These are phyloP conservation scores for Rhododendron griersonianum DNA, from an alignment of 148 eudicot genomes.

Conservation along the genomic window DNA sequence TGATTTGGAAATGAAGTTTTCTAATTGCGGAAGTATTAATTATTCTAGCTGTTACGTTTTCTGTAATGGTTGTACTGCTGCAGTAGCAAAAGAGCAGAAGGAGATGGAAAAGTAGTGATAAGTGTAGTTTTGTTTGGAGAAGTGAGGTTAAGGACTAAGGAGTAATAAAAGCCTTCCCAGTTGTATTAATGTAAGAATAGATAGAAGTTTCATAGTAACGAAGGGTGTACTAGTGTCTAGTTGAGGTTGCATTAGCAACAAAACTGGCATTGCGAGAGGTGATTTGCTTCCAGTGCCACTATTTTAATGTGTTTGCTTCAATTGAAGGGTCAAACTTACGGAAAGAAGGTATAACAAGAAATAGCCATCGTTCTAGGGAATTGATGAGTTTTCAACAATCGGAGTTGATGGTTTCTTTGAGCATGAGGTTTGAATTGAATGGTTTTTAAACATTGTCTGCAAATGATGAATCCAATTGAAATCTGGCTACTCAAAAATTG, in stretches of 20 bases:
- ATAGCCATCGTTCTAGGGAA: not conserved
- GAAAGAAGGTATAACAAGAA: not conserved
- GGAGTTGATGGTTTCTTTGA: not conserved
- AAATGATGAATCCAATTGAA: not conserved
- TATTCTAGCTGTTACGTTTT: too few relatives aligned
- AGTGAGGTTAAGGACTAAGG: too few relatives aligned
- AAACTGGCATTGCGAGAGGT: not conserved
- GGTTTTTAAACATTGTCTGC: not conserved
- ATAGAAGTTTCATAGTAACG: not conserved
- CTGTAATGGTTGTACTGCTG: too few relatives aligned
- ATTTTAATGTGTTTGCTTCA: not conserved
- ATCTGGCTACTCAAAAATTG: slow-evolving; percentile 7
- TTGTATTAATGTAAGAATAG: too few relatives aligned
- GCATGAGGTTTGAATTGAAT: not conserved
- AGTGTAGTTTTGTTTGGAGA: too few relatives aligned
- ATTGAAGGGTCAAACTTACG: not conserved
- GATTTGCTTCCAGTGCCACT: not conserved
- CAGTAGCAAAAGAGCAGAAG: too few relatives aligned
- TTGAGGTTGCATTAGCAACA: not conserved
- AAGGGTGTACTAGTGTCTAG: not conserved
- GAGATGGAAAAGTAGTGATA: too few relatives aligned
- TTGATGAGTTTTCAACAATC: not conserved
- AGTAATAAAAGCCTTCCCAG: too few relatives aligned
- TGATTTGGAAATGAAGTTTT: too few relatives aligned
- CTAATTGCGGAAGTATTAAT: too few relatives aligned